phyloP scores from a whole-genome alignment of 176 grass and related monocot species.

The Oryza glumipatula region DNA sequence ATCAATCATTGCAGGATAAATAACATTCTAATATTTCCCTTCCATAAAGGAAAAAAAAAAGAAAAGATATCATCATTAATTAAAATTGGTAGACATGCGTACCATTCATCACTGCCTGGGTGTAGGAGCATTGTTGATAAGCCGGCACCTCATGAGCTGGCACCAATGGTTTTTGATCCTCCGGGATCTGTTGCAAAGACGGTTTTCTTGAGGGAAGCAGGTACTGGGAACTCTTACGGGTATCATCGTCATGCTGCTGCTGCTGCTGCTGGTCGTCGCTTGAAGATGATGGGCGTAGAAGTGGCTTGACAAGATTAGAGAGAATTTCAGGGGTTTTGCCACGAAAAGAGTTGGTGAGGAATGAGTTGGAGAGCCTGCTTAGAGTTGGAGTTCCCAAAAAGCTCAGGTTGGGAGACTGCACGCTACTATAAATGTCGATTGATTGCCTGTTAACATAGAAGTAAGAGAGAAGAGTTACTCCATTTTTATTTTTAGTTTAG shows the following conservation, averaged over 20 bases:
- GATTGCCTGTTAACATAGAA: slow-evolving; percentile 65
- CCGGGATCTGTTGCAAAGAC: slow-evolving; percentile 73
- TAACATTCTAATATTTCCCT: neutral
- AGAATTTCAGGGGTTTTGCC: slow-evolving; percentile 73
- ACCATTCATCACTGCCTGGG: slow-evolving; percentile 78
- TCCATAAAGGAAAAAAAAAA: neutral
- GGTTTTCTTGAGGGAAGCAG: slow-evolving; percentile 67
- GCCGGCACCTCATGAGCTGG: slow-evolving; percentile 52
- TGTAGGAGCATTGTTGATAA: slow-evolving; percentile 55
- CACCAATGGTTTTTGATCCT: slow-evolving; percentile 50
- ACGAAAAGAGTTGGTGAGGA: slow-evolving; percentile 66
- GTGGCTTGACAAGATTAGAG: slow-evolving; percentile 65
- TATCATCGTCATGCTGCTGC: slow-evolving; percentile 58
- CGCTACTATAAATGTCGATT: slow-evolving; percentile 77
- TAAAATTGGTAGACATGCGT: slow-evolving; percentile 28
- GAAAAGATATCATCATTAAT: neutral
- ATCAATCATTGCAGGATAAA: neutral
- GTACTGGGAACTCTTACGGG: slow-evolving; percentile 70
- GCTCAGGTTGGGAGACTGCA: slow-evolving; percentile 70
- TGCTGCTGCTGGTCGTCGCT: slow-evolving; percentile 47
- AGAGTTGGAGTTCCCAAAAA: slow-evolving; percentile 78
- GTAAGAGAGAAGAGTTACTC: neutral
- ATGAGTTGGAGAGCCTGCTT: slow-evolving; percentile 80
- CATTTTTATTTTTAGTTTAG: too few species aligned
- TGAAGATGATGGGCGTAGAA: slow-evolving; percentile 56